A percentile compares a stretch with the other conserved stretches of the same genome.
These are phyloP conservation scores for Hericium erinaceus DNA, from an alignment of 768 basidiomycete genomes.

Conservation along the genomic window DNA sequence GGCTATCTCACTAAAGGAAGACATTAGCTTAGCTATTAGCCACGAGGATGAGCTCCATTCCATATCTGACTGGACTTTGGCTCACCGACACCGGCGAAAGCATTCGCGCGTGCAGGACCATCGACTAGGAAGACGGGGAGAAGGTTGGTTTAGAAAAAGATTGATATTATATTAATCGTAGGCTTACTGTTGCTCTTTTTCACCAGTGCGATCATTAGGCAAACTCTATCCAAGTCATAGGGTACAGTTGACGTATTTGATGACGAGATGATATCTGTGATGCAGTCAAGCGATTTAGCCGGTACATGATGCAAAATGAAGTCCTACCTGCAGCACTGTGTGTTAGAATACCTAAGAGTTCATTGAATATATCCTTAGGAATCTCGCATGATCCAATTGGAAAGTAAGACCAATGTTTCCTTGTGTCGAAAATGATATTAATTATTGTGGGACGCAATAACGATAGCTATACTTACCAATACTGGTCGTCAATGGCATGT, in stretches of 20 bases:
- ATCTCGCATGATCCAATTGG: not conserved
- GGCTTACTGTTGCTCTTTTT: constrained; percentile 1
- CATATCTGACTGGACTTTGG: too few relatives aligned
- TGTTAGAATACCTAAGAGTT: not conserved
- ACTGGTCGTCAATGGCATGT: not conserved
- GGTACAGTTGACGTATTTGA: constrained; percentile 5
- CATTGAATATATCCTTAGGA: not conserved
- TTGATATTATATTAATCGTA: too few relatives aligned
- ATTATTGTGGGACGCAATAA: not conserved
- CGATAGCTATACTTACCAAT: not conserved
- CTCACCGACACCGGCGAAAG: constrained; percentile 4
- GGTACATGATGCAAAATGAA: too few relatives aligned
- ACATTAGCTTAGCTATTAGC: too few relatives aligned
- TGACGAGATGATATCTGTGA: constrained; percentile 7
- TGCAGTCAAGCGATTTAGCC: not conserved
- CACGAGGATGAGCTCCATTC: too few relatives aligned
- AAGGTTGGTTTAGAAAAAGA: not conserved
- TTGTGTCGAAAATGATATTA: not conserved
- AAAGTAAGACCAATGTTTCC: not conserved
- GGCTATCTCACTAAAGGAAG: constrained; percentile 5
- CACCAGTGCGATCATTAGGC: constrained; percentile 7
- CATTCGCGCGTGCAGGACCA: not conserved
- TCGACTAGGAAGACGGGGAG: not conserved
- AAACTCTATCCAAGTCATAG: constrained; percentile 2
- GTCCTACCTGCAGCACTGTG: not conserved